phyloP scores from a whole-genome alignment of 2,329 filamentous ascomycete species.

The Fusarium subglutinans region DNA sequence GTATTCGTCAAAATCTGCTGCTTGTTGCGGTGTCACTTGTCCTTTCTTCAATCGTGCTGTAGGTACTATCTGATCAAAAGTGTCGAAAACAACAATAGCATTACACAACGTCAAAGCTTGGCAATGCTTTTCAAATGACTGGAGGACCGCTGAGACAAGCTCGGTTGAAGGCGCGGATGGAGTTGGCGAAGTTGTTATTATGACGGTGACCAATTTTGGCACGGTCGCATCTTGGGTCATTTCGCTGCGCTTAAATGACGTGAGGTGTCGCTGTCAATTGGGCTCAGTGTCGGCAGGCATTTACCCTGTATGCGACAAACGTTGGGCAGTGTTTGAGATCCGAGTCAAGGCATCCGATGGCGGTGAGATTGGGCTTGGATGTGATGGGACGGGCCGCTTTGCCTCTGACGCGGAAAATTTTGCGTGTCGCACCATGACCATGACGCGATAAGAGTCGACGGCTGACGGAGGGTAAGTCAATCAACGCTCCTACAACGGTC shows the following conservation, averaged over 20 bases:
- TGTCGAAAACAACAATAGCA: conserved; percentile 63
- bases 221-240: conserved; percentile 16
- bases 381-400: conserved; percentile 18
- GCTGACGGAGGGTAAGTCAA: neutral
- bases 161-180: conserved; percentile 64
- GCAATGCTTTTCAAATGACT: conserved; percentile 57
- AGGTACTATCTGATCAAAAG: conserved; percentile 57
- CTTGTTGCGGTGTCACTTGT: conserved; percentile 58
- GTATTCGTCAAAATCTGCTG: conserved; percentile 54
- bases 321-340: neutral
- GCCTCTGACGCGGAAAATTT: conserved; percentile 10
- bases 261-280: neutral
- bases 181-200: conserved; percentile 65
- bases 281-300: neutral
- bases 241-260: neutral
- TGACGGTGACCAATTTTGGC: conserved; percentile 42
- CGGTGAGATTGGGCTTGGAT: conserved; percentile 4
- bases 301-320: conserved; percentile 12
- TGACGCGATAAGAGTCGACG: neutral
- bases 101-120: conserved; percentile 51
- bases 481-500: neutral
- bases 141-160: conserved; percentile 57
- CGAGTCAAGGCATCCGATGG: conserved; percentile 2
- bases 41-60: conserved; percentile 62
- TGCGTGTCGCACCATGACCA: neutral